Conservation (phyloP, 768 basidiomycete species). For the Amylocystis lapponica region DNA sequence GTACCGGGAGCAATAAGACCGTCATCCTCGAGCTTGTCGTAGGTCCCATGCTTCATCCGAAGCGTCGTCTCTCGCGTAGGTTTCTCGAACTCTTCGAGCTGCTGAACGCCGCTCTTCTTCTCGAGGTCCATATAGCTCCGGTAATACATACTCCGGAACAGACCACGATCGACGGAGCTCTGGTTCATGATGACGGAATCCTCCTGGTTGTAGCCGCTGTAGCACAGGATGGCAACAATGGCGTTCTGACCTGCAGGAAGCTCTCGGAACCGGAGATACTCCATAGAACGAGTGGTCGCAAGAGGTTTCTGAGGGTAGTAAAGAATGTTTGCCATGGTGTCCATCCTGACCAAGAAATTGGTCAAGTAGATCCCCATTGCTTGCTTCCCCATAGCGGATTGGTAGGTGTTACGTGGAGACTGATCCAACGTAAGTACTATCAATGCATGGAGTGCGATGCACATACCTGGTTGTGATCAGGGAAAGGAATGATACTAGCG, state of each 20-base stretch:
- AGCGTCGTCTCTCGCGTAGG: conserved; percentile 90
- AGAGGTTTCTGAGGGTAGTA: conserved; percentile 99
- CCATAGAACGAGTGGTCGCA: conserved; percentile 98
- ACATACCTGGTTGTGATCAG: conserved; percentile 95
- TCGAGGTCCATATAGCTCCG: conserved; percentile 98
- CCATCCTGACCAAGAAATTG: conserved; percentile 98
- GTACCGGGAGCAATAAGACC: conserved; percentile 95
- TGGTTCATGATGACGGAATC: conserved; percentile 99
- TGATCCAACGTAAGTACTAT: conserved; percentile 26
- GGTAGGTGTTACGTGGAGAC: conserved; percentile 99
- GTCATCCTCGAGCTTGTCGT: conserved; percentile 96
- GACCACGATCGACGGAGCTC: conserved; percentile 93
- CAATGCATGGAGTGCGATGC: neutral
- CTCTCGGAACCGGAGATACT: conserved; percentile 97
- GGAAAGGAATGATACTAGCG: conserved; percentile 99
- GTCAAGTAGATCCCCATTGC: conserved; percentile 99
- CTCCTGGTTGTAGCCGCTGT: conserved; percentile 99
- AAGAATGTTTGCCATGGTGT: conserved; percentile 99
- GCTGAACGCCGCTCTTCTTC: conserved; percentile 90
- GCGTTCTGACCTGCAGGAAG: conserved; percentile 99
- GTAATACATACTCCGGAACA: conserved; percentile 98
- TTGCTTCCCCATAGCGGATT: conserved; percentile 99
- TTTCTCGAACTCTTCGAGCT: conserved; percentile 95
- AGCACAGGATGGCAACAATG: conserved; percentile 96
- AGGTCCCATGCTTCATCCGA: conserved; percentile 96